These are phyloP conservation scores for Cercospora zeina DNA, from an alignment of 2,329 filamentous ascomycete species.

Conservation along the genomic window DNA sequence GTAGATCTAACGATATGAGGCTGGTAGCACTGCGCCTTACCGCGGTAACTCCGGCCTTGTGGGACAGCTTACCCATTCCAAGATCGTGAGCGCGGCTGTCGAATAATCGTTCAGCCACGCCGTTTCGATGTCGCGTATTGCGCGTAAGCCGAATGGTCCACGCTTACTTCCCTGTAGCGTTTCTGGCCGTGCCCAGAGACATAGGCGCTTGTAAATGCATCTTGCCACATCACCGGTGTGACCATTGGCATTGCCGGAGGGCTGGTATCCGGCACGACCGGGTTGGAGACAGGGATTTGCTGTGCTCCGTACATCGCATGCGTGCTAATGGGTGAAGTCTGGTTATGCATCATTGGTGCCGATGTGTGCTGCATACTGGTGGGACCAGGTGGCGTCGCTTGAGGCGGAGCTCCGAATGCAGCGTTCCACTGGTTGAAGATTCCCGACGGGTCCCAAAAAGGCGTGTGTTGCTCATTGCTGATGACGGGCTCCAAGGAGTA, in stretches of 20 bases:
- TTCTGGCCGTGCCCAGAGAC: conserved; percentile 45
- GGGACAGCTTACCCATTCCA: background rate
- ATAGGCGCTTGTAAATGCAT: conserved; percentile 46
- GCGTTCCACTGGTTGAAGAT: conserved; percentile 83
- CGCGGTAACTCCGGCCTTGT: conserved; percentile 16
- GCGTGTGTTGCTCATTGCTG: conserved; percentile 35
- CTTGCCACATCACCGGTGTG: conserved; percentile 55
- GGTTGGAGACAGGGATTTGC: conserved; percentile 26
- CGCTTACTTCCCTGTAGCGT: conserved; percentile 48
- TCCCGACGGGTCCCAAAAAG: conserved; percentile 41
- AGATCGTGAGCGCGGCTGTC: background rate
- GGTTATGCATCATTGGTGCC: conserved; percentile 40
- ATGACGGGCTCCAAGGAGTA: conserved; percentile 33
- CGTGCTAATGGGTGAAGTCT: conserved; percentile 36
- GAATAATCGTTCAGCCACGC: conserved; percentile 22
- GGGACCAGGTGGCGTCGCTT: conserved; percentile 46
- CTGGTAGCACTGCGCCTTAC: conserved; percentile 5
- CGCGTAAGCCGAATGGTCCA: conserved; percentile 28
- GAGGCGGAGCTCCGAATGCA: conserved; percentile 68
- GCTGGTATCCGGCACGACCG: conserved; percentile 26
- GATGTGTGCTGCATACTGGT: conserved; percentile 29
- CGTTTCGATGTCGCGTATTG: conserved; percentile 28
- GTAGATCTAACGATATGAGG: conserved; percentile 1
- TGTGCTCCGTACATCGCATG: conserved; percentile 31
- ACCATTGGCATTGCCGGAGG: conserved; percentile 40